Evolutionary conservation across 805 yeast genomes (phyloP), one percentile per base, ranked within the genome.

Genomic region (Starmerella bombi): DNA sequence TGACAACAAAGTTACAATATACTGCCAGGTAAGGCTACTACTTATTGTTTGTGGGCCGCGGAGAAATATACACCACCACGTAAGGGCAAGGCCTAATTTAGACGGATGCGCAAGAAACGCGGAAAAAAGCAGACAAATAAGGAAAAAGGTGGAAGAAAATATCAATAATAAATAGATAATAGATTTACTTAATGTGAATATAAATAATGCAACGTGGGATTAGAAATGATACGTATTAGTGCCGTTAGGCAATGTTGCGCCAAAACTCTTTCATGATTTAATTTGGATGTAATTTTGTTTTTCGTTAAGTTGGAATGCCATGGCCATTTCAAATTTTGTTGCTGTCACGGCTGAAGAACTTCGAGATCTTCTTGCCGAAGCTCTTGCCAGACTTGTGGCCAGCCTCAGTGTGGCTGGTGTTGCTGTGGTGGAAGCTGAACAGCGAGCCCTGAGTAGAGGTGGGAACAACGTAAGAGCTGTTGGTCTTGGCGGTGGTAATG

Each of bases 381-480:
- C 19, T 17, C 21, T 35, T 28, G 36, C 20, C 3, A 3, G 19
- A 2, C 43, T 38, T 35, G 25, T 34, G 32, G 20, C 15, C 9
- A 30, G 9, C 25, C 33, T 36, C 27, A 4, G 28, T 3, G 19
- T 25, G 27, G 31, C 36, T 28, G 34, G 25, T 6, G 25, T 33
- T n/a, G 31, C 32, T 22, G 36, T 25, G 36, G 31, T 17, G 8
- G 34, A 12, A 22, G 38, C 42, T 33, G 43, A 47, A 42, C 32
- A 45, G 20, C 9, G 49, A 39, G 16, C 31, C 9, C 19, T 44
- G 34, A n/a, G 50, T 23, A 8, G 49, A 32, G 27, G 50, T 47
- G 18, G 50, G 50, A 27, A 40, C 35, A 30, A 47, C 25, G 37
- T 45, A 45, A 15, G 50, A 47, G 39, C 48, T 45, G 37, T 45